Evolutionary conservation across 2,329 filamentous ascomycete species (phyloP).

Genomic region (Aspergillus aculeatinus): DNA sequence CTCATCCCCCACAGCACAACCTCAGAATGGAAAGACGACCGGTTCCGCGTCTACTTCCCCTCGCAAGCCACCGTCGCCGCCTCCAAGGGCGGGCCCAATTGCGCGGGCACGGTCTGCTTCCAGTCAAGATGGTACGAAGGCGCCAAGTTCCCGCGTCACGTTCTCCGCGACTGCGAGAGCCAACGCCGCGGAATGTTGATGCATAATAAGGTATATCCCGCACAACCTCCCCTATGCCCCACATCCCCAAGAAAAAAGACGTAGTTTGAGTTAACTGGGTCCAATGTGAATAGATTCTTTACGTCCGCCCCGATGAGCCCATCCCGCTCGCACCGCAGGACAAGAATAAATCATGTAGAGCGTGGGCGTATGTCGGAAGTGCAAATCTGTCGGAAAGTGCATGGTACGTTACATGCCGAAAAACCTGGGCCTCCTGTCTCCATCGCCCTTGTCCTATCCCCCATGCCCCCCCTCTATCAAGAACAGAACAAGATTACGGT

Average conservation of each 20-base stretch:
- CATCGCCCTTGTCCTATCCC: neutral
- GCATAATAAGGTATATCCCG: conserved; percentile 71
- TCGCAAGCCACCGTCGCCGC: conserved; percentile 65
- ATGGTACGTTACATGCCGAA: conserved; percentile 61
- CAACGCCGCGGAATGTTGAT: conserved; percentile 70
- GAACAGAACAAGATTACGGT: neutral
- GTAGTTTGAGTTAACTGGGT: neutral
- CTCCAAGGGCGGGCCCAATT: conserved; percentile 63
- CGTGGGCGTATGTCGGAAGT: conserved; percentile 85
- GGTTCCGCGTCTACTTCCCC: conserved; percentile 78
- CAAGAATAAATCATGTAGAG: conserved; percentile 38
- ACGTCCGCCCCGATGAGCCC: conserved; percentile 29
- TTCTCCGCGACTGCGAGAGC: conserved; percentile 75
- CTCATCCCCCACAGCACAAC: conserved; percentile 32
- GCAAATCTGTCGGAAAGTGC: conserved; percentile 92
- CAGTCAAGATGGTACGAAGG: conserved; percentile 70
- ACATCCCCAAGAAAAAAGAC: too few relatives aligned
- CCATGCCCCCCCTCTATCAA: too few relatives aligned
- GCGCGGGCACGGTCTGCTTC: conserved; percentile 81
- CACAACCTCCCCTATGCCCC: too few relatives aligned
- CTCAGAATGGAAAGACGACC: conserved; percentile 46
- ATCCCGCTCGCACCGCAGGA: conserved; percentile 22
- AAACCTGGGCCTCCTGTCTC: neutral
- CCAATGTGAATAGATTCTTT: conserved; percentile 30
- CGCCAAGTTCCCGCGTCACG: conserved; percentile 66